Evolutionary conservation across 2,329 filamentous ascomycete genomes (phyloP), one percentile per base, ranked within the genome.

Genomic region (Beauveria asiatica): DNA sequence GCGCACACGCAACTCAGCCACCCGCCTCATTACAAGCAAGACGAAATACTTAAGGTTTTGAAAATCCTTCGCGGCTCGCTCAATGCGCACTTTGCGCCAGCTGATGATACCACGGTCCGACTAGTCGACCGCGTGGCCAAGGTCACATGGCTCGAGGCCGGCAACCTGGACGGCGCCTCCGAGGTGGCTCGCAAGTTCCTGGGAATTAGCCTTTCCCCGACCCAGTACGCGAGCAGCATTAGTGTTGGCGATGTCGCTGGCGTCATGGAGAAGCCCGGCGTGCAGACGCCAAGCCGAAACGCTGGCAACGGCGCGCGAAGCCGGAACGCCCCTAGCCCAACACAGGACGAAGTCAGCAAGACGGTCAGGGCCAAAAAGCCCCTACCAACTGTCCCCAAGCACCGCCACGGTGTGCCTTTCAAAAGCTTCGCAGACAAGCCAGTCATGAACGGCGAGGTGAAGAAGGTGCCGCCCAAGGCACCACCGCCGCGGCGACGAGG

Each of bases 1-100:
- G 89, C 90, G 42, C 90, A 99, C 70, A 97, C 93, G 2, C 94
- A 97, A 72, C 83, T 99, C 48, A 88, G 84, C 68, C 82, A 90
- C 57, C 87, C 92, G 21, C 91, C 90, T 1, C 86, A 96, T 70
- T 97, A 99, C 79, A 99, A 97, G 72, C 85, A 86, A 33, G 84
- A 92, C 46, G 93, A 97, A 70, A 83, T 99, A 45, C 76, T 88
- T 44, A 87, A 85, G 63, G 81, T 96, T 25, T 79, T 99, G 17
- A 81, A 80, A 56, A 83, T 95, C 16, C 80, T 97, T 3, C 70
- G 72, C 37, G 84, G 85, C 3, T 80, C 81, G 1, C 83, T 83
- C 19, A 88, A 84, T 62, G 81, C 79, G 3, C 90, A 95, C 70
- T 94, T 94, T 72, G 88, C 87, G 13, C 89, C 89, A 1, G 85